Base-by-base conservation (phyloP, 2,329 filamentous ascomycete species). In the Ramularia endophylla region DNA sequence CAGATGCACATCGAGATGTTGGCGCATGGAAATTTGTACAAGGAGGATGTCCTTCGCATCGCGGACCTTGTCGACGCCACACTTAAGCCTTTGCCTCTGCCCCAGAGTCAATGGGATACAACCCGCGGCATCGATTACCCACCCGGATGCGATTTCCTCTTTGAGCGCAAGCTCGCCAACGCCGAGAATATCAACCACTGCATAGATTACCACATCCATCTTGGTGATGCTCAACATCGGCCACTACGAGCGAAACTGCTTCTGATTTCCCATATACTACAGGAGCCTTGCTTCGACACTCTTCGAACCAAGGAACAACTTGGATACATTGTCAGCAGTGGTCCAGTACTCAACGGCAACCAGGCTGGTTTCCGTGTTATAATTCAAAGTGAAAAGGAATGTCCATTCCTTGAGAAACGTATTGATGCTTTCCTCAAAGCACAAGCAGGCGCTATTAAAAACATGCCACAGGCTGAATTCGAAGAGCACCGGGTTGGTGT, bases 261-360 rank as follows among this genome's bases (percentile, higher is more conserved):
- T 30, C 73, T 98, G 5, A 75, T 95, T 30, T 84, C 87, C 18
- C 92, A 97, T 65, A 85, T 98, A 68, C 81, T 87, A 0, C 85
- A 94, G 42, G 92, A 98, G 67, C 89, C 89, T 3, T 85, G 85
- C 7, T 98, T 97, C 60, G 87, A 98, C 65, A 88, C 94, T 63
- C 74, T 98, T 6, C 80, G 92, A 36, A 97, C 92, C 31, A 95
- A 97, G 65, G 90, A 98, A 64, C 90, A 98, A 66, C 81, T 98
- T 5, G 92, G 92, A 9, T 98, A 98, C 55, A 86, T 98, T 39
- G 90, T 98, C 1, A 95, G 90, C 65, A 90, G 85, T 36, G 86
- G 87, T 19, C 73, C 80, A 28, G 75, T 77, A 38, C 79, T 84
- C 41, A 70, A 80, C n/a, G 88, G 85, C 1, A 90, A 84, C 0